Evolutionary conservation across 2,329 filamentous ascomycete genomes (phyloP).

Genomic region (Neofusicoccum kwambonambiense): DNA sequence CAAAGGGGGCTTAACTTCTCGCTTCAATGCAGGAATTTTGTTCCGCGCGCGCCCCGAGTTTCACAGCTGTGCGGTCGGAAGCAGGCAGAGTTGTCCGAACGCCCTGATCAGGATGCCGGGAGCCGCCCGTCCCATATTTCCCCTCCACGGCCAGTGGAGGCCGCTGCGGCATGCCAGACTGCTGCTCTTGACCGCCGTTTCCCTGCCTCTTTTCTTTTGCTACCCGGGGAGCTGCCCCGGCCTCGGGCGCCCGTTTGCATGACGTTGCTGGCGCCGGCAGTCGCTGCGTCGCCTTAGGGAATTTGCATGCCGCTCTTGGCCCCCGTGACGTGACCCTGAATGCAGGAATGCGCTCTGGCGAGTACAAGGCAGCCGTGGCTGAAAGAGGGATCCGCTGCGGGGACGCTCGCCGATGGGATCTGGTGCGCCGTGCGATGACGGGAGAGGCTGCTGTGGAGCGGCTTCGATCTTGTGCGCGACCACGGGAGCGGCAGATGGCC

Average conservation of each 20-base stretch:
- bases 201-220: conserved; percentile 10
- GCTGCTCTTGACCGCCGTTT: conserved; percentile 18
- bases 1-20: conserved; percentile 21
- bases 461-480: conserved; percentile 6
- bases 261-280: conserved; percentile 1
- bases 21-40: conserved; percentile 21
- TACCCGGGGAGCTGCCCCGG: neutral
- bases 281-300: neutral
- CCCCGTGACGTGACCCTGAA: conserved; percentile 15
- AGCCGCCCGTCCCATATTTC: conserved; percentile 1
- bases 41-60: conserved; percentile 16
- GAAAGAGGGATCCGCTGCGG: conserved; percentile 11
- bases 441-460: conserved; percentile 7
- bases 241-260: neutral
- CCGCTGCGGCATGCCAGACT: neutral
- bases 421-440: conserved; percentile 11
- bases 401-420: neutral
- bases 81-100: conserved; percentile 16
- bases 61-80: conserved; percentile 14
- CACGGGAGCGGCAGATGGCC: neutral
- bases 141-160: neutral
- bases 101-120: conserved; percentile 10
- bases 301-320: conserved; percentile 9
- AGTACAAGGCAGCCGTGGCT: conserved; percentile 12
- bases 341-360: conserved; percentile 14